phyloP scores from a whole-genome alignment of 345 rosid genomes.

The Trapa incisa region DNA sequence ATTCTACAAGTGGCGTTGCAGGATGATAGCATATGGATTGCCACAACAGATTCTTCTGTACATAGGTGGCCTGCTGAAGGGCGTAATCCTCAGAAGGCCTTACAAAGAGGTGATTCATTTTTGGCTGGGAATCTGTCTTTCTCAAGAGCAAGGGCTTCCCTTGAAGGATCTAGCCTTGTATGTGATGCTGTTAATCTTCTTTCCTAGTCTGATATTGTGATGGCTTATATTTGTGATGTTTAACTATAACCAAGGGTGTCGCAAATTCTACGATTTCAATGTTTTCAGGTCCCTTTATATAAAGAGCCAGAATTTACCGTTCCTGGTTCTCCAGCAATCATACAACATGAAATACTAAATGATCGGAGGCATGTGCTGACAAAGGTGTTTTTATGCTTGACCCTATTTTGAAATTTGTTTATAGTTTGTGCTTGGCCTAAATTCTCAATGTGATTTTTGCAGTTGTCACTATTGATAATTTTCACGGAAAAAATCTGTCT shows the following conservation, averaged over 20 bases:
- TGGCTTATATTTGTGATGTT: not conserved
- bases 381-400: slow-evolving; percentile 34
- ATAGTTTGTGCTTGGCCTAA: no score
- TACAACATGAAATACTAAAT: slow-evolving; percentile 91
- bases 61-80: slow-evolving; percentile 93
- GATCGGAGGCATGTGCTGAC: slow-evolving; percentile 94
- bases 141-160: slow-evolving; percentile 88
- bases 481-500: not conserved
- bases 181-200: slow-evolving; percentile 19
- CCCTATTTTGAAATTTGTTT: no score
- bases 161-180: slow-evolving; percentile 91
- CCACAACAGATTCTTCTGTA: slow-evolving; percentile 85
- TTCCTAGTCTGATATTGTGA: not conserved
- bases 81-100: slow-evolving; percentile 68
- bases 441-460: not conserved
- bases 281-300: slow-evolving; percentile 59
- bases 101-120: slow-evolving; percentile 84
- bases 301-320: slow-evolving; percentile 65
- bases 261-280: not conserved
- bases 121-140: slow-evolving; percentile 95
- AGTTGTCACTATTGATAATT: not conserved
- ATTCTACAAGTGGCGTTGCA: slow-evolving; percentile 78
- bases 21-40: slow-evolving; percentile 86
- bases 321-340: slow-evolving; percentile 80
- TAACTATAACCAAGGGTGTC: not conserved